Evolutionary conservation across 306 rosid species (phyloP).

Genomic region (Lagenaria siceraria): DNA sequence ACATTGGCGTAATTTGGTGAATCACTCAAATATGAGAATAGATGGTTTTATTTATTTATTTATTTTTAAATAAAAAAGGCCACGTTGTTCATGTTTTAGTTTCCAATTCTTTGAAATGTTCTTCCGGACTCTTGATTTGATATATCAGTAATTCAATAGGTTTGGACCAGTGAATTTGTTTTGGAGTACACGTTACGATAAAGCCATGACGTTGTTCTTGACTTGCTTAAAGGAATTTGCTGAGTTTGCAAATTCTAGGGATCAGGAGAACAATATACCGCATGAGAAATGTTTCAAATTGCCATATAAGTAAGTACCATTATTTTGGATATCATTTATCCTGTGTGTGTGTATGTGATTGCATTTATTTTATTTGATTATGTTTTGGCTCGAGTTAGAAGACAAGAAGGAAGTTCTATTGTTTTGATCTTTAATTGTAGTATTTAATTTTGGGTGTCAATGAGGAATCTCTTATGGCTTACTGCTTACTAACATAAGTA

Average conservation of each 20-base stretch:
- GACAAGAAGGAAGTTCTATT: background rate
- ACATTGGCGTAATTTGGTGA: background rate
- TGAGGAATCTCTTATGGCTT: background rate
- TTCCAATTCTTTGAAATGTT: background rate
- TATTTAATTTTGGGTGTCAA: background rate
- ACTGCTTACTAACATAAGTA: background rate
- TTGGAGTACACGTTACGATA: conserved; percentile 98
- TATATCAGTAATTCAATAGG: conserved; percentile 25
- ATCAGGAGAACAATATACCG: conserved; percentile 87
- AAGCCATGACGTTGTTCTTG: conserved; percentile 80
- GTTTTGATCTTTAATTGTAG: background rate
- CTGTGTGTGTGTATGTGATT: background rate
- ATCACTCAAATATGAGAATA: background rate
- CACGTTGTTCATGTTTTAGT: background rate
- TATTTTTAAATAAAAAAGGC: background rate
- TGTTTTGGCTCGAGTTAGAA: background rate
- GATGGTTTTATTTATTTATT: background rate
- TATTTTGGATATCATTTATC: background rate
- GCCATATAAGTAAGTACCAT: conserved; percentile 72
- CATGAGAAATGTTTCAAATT: conserved; percentile 80
- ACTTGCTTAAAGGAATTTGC: conserved; percentile 90
- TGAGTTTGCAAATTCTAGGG: conserved; percentile 79
- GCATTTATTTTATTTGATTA: background rate
- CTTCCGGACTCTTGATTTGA: conserved; percentile 13
- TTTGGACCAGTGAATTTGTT: conserved; percentile 97